Conservation (phyloP, 139 green algal species). For the Chlamydomonas sphaeroides region DNA sequence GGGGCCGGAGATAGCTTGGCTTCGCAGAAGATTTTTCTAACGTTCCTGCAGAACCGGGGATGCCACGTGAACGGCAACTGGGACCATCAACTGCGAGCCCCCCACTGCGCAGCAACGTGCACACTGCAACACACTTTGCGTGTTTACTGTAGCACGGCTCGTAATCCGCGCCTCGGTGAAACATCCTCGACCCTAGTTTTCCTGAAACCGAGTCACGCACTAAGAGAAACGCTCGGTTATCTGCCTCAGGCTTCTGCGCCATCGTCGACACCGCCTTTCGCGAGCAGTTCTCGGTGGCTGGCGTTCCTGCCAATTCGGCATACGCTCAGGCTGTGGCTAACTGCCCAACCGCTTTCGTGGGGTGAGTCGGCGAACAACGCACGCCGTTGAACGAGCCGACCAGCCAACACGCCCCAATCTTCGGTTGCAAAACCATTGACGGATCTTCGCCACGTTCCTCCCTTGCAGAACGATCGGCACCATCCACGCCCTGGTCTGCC, state of each 20-base stretch:
- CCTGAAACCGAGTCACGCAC: background rate
- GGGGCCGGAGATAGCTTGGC: too few relatives aligned
- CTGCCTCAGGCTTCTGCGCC: constrained; percentile 19
- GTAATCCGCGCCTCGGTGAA: background rate
- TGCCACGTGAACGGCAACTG: too few relatives aligned
- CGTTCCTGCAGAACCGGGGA: too few relatives aligned
- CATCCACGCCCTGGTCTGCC: constrained; percentile 10
- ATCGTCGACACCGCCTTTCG: constrained; percentile 16
- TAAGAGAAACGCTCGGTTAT: background rate
- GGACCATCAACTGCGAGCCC: too few relatives aligned
- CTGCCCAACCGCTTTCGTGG: background rate
- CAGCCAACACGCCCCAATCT: too few relatives aligned
- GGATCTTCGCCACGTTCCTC: too few relatives aligned
- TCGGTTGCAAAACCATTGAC: too few relatives aligned
- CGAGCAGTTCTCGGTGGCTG: constrained; percentile 14
- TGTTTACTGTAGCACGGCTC: background rate
- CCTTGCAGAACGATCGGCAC: constrained; percentile 40
- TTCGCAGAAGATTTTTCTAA: too few relatives aligned
- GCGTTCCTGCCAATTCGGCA: background rate
- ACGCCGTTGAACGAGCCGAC: too few relatives aligned
- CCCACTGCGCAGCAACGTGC: background rate
- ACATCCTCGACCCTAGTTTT: too few relatives aligned
- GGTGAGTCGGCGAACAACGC: too few relatives aligned
- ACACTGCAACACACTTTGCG: background rate
- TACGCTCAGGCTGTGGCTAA: background rate